A percentile compares a stretch with the other conserved stretches of the same genome.
Evolutionary conservation across 306 rosid genomes (phyloP).

Genomic region (Dalbergia cochinchinensis): DNA sequence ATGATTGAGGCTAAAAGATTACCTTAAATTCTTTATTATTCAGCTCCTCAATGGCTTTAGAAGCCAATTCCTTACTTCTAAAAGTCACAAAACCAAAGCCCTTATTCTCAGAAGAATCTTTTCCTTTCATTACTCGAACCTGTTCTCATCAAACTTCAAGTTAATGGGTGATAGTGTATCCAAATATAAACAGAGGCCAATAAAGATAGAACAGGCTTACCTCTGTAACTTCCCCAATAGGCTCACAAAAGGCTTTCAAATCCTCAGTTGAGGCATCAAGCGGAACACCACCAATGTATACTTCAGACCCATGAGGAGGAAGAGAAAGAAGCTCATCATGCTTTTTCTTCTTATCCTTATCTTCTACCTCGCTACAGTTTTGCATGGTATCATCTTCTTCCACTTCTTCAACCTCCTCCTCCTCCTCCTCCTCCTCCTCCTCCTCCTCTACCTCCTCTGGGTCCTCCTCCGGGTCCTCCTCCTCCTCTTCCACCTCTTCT

Average conservation of each 20-base stretch:
- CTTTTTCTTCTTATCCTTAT: constrained; percentile 72
- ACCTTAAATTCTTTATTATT: constrained; percentile 86
- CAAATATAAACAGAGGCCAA: constrained; percentile 16
- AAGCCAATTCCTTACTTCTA: constrained; percentile 79
- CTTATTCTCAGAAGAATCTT: constrained; percentile 77
- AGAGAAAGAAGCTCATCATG: constrained; percentile 90
- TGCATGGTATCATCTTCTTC: constrained; percentile 64
- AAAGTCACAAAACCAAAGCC: constrained; percentile 93
- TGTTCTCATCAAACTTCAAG: constrained; percentile 54
- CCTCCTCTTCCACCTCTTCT: constrained; percentile 53
- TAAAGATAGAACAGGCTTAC: constrained; percentile 53
- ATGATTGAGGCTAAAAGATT: constrained; percentile 16
- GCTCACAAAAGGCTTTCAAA: constrained; percentile 74
- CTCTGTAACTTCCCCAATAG: constrained; percentile 85
- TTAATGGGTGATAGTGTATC: constrained; percentile 27
- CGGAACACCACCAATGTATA: constrained; percentile 92
- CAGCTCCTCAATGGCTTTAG: constrained; percentile 86
- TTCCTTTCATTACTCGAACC: constrained; percentile 94
- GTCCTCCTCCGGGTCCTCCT: constrained; percentile 55
- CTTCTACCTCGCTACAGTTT: constrained; percentile 50
- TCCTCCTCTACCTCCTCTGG: constrained; percentile 60
- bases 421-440: constrained; percentile 63
- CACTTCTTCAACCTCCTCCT: constrained; percentile 67
- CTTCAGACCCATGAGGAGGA: constrained; percentile 99
- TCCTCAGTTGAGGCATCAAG: constrained; percentile 72